Base-by-base conservation (phyloP, 257 asterid genomes). In the Solanum corneliomulleri region DNA sequence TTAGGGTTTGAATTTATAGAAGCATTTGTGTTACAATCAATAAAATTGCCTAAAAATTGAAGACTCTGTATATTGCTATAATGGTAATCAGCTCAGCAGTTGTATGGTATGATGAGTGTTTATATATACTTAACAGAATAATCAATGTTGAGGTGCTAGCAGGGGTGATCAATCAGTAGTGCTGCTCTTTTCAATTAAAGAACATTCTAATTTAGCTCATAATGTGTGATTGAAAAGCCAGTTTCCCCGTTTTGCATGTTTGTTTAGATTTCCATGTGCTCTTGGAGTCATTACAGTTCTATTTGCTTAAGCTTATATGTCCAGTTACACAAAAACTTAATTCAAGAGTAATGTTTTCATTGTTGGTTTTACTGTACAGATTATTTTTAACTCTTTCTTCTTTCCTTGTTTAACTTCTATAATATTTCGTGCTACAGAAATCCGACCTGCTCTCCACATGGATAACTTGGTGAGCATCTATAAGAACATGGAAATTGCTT, bases 391-490 rank as follows among this genome's bases (percentile, higher is more conserved):
- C 47, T 71, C 39, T 23, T 47, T 21, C 72, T 8, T 20, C 7
- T 84, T 25, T 60, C 6, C 27, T 69, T 66, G 27, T 37, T 41
- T 62, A 84, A 62, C 76, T 35, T 39, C 31, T 84, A 39, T 15
- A 25, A 29, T 35, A 41, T 13, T 77, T 85, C 77, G 29, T 70
- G 82, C 31, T 25, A 68, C 91, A 95, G 99, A 97, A 92, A 87
- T 97, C 84, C 94, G 98, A 80, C 98, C 98, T 88, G 97, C 98
- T 83, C 96, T 98, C 71, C 98, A 93, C 85, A 97, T 97, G 99
- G 97, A 97, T 90, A 97, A 94, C 93, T 91, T 97, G 88, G 99
- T 97, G 69, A 90, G 90, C 62, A 93, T 97, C 86, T 95, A 97
- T 93, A 95, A 94, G 92, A 95, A 96, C 92, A 94, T 97, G 99